phyloP scores from a whole-genome alignment of 2,329 filamentous ascomycete genomes.

The Scedosporium aurantiacum region DNA sequence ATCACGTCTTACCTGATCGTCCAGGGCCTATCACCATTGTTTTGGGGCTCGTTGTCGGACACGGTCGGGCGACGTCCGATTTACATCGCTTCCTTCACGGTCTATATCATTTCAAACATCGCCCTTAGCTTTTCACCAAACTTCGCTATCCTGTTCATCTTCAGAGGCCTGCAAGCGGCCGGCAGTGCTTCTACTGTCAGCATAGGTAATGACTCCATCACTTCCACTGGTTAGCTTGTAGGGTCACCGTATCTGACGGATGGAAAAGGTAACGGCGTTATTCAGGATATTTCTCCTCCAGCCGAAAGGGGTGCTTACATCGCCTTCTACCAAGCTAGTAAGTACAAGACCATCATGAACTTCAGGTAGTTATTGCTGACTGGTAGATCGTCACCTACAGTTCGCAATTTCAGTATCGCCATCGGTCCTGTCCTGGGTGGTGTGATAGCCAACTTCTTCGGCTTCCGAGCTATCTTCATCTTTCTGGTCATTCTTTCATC shows the following conservation, averaged over 20 bases:
- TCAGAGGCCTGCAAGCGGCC: slow-evolving; percentile 35
- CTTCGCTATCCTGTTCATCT: slow-evolving; percentile 29
- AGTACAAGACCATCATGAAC: slow-evolving; percentile 4
- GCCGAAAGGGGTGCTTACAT: slow-evolving; percentile 19
- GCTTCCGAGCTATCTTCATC: too few relatives aligned
- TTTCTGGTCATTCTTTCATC: too few relatives aligned
- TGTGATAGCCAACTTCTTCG: too few relatives aligned
- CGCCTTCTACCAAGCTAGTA: slow-evolving; percentile 21
- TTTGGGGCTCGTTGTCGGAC: too few relatives aligned
- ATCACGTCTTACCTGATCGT: too few relatives aligned
- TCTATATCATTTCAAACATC: slow-evolving; percentile 36
- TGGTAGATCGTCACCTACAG: too few relatives aligned
- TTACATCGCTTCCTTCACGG: slow-evolving; percentile 32
- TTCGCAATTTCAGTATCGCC: too few relatives aligned
- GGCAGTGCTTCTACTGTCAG: slow-evolving; percentile 36
- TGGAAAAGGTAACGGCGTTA: slow-evolving; percentile 18
- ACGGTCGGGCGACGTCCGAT: slow-evolving; percentile 23
- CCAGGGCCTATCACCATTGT: too few relatives aligned
- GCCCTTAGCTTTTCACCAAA: slow-evolving; percentile 30
- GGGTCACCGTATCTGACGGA: too few relatives aligned
- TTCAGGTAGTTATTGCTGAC: too few relatives aligned
- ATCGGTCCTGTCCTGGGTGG: too few relatives aligned
- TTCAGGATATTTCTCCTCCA: slow-evolving; percentile 19
- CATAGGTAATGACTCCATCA: slow-evolving; percentile 23
- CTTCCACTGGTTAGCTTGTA: too few relatives aligned